These are phyloP conservation scores for Phalaenopsis aphrodite DNA, from an alignment of 106 monocot genomes.

Conservation along the genomic window DNA sequence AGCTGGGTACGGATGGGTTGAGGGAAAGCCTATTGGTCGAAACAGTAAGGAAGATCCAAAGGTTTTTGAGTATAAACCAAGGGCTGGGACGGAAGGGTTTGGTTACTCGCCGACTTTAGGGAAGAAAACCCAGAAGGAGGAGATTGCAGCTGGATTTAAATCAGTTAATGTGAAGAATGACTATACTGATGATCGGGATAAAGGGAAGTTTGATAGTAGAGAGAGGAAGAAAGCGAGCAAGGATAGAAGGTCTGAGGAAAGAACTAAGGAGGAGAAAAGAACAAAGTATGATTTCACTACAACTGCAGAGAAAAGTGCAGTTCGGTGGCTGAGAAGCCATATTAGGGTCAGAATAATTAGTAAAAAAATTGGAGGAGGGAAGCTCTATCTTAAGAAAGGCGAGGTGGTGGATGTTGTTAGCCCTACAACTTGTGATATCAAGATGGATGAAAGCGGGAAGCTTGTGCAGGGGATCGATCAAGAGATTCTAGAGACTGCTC, in stretches of 20 bases:
- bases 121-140: constrained; percentile 16
- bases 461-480: constrained; percentile 83
- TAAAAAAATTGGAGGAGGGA: constrained; percentile 59
- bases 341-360: constrained; percentile 86
- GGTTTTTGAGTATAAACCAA: constrained; percentile 47
- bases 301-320: constrained; percentile 7
- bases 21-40: constrained; percentile 65
- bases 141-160: constrained; percentile 9
- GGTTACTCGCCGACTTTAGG: constrained; percentile 33
- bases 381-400: constrained; percentile 78
- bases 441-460: constrained; percentile 68
- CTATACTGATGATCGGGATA: constrained; percentile 6
- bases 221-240: constrained; percentile 6
- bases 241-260: neutral
- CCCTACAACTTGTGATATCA: constrained; percentile 66
- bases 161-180: constrained; percentile 12
- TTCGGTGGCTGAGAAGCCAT: constrained; percentile 76
- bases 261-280: neutral
- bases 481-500: constrained; percentile 74
- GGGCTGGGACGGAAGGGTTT: constrained; percentile 55
- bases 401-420: constrained; percentile 80
- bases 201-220: constrained; percentile 9
- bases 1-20: constrained; percentile 73
- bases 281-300: neutral
- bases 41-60: constrained; percentile 56